Base-by-base conservation (phyloP, 306 rosid genomes). In the Senna siamea region DNA sequence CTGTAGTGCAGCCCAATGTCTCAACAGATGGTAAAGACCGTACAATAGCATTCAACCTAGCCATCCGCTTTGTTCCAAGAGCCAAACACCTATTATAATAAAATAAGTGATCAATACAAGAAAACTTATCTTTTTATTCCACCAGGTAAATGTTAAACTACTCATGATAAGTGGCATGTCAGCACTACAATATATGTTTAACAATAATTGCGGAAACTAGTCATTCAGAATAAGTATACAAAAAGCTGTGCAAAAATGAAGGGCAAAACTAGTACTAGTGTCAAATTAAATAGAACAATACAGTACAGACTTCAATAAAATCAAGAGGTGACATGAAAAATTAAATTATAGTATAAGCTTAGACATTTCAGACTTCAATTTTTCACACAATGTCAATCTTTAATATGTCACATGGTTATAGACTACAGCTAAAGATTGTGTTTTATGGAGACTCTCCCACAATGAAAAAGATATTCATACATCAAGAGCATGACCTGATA, bases 1-100 rank as follows among this genome's bases (percentile, higher is more conserved):
- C 98, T 44, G 98, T 94, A 66, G 98, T 94, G 80, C 98, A 94
- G 74, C 98, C 98, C 79, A 94, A 82, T 57, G 98, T 94, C 87
- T 94, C 98, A 26, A 94, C 98, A 2, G 96, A 89, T 51, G 98
- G 98, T 78, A 94, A 84, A 32, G 96, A 89, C 70, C 97, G 87
- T 58, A 94, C 98, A 85, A 94, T 85, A 77, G 98, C 98, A 80
- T 91, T 91, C 89, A 91, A 81, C 79, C 89, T 86, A 81, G 98
- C 98, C 98, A 94, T 94, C 37, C 97, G 89, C 84, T 89, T 91
- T 41, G 98, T 94, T 70, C 98, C 98, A 74, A 94, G 98, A 76
- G 98, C 97, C 87, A 94, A 88, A 87, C 98, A 93, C 74, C 98
- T 93, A 79, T 41, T 61, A 79, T 51, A 70, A 32, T 28, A 70